These are phyloP conservation scores for Pezicula rhizophila DNA, from an alignment of 2,329 filamentous ascomycete genomes.

Conservation along the genomic window DNA sequence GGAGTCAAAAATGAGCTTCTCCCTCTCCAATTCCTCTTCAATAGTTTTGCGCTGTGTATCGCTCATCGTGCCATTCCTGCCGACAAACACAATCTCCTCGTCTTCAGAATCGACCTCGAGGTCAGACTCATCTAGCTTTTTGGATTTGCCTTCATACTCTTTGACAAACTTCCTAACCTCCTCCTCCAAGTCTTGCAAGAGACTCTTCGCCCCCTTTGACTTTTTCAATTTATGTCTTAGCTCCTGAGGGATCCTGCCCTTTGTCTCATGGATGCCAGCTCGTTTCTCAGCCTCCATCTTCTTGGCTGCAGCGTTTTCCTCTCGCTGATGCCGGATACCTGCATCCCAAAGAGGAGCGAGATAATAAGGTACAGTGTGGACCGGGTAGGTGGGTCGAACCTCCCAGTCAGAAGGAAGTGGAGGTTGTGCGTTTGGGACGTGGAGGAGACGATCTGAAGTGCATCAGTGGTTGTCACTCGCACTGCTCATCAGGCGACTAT, in stretches of 20 bases:
- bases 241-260: slow-evolving; percentile 67
- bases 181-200: slow-evolving; percentile 79
- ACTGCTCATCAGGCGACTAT: slow-evolving; percentile 9
- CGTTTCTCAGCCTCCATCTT: slow-evolving; percentile 29
- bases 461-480: slow-evolving; percentile 7
- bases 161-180: slow-evolving; percentile 72
- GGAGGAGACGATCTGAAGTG: slow-evolving; percentile 67
- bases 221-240: slow-evolving; percentile 77
- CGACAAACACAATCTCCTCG: slow-evolving; percentile 90
- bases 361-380: slow-evolving; percentile 79
- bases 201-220: slow-evolving; percentile 65
- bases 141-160: slow-evolving; percentile 49
- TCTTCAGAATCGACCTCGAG: slow-evolving; percentile 52
- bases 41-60: slow-evolving; percentile 45
- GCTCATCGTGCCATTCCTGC: slow-evolving; percentile 55
- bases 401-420: slow-evolving; percentile 80
- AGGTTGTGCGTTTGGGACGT: slow-evolving; percentile 80
- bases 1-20: slow-evolving; percentile 76
- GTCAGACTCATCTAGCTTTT: slow-evolving; percentile 32
- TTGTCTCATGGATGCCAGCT: slow-evolving; percentile 28
- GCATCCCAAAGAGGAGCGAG: slow-evolving; percentile 81
- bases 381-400: slow-evolving; percentile 72
- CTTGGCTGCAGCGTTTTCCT: slow-evolving; percentile 37
- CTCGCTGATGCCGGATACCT: slow-evolving; percentile 44
- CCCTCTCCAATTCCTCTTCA: slow-evolving; percentile 46